Evolutionary conservation across 2,329 filamentous ascomycete species (phyloP), one percentile per base, ranked within the genome.

Genomic region (Leptographium wingfieldii): DNA sequence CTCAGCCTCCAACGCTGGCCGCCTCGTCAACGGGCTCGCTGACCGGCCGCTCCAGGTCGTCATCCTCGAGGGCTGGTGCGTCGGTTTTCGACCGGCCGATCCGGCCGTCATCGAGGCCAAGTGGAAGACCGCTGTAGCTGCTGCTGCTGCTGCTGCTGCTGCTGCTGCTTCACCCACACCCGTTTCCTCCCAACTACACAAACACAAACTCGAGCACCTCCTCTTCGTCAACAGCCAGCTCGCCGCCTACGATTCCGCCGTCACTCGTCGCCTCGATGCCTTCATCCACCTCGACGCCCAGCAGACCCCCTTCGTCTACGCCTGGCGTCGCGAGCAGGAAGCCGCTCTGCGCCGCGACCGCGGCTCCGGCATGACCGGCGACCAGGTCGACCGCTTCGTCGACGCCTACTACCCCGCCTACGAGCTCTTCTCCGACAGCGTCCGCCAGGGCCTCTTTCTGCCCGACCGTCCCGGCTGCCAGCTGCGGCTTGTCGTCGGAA

Each of bases 11-110:
- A 68, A 78, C 55, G 95, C 90, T 88, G 73, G 77, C 31, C 60
- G 55, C 3, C 68, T 68, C 16, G 77, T 86, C 61, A 83, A 83
- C 65, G 73, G 70, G 54, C 73, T 71, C 0, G 78, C 78, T 10
- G 76, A 80, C 58, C 70, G 68, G 2, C 75, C 71, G n/a, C 72
- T 81, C 29, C 72, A 80, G 29, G 82, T 92, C 7, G 79, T 96
- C 27, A 82, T 96, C 57, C 85, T 96, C 64, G 91, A 96, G 71
- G 91, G 92, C 22, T 96, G 91, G 92, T 94, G 87, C 70, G 84
- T 95, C 14, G 92, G 90, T 3, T 96, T 96, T 73, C 83, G 85
- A 0, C 71, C 92, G 14, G 25, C n/a, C 25, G 66, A 74, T 35
- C 71, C 78, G 0, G 69, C 73, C n/a, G 76, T 73, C 5, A 70